Evolutionary conservation across 805 yeast genomes (phyloP).

Genomic region (Metahyphopichia silvanorum): DNA sequence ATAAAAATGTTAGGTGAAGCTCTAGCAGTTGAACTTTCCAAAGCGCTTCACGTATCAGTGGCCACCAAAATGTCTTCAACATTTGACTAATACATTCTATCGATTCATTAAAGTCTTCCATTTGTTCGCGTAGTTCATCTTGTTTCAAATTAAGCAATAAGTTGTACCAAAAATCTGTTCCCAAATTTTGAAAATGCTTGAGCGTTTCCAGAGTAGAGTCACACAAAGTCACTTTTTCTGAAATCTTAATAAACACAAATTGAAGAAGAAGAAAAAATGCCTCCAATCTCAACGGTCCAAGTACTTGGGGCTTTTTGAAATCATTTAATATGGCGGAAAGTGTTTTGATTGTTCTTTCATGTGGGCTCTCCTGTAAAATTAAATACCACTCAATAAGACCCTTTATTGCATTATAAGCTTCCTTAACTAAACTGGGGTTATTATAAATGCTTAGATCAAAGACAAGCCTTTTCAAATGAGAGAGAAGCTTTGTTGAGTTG

Average conservation of each 20-base stretch:
- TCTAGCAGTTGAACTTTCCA: too few relatives aligned
- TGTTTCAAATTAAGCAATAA: too few relatives aligned
- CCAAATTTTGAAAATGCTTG: too few relatives aligned
- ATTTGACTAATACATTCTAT: conserved; percentile 16
- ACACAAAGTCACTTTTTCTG: conserved; percentile 2
- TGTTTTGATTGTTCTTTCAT: conserved; percentile 12
- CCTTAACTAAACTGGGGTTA: conserved; percentile 3
- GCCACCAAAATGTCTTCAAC: conserved; percentile 25
- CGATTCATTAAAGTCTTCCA: too few relatives aligned
- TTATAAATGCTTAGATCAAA: conserved; percentile 6
- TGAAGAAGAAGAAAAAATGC: conserved; percentile 18
- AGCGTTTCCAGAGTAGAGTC: too few relatives aligned
- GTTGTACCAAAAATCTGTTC: conserved; percentile 21
- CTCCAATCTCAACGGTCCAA: conserved; percentile 4
- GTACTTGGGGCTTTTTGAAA: conserved; percentile 1
- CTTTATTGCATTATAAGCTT: conserved; percentile 16
- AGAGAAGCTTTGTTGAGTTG: conserved; percentile 13
- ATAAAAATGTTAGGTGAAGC: too few relatives aligned
- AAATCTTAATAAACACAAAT: conserved; percentile 6
- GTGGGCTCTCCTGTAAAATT: conserved; percentile 25
- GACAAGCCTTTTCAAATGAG: conserved; percentile 14
- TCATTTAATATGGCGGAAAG: conserved; percentile 11
- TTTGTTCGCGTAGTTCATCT: too few relatives aligned
- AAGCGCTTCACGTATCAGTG: conserved; percentile 17
- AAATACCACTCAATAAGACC: conserved; percentile 29